These are phyloP conservation scores for Pichia cephalocereana DNA, from an alignment of 805 yeast genomes.

Conservation along the genomic window DNA sequence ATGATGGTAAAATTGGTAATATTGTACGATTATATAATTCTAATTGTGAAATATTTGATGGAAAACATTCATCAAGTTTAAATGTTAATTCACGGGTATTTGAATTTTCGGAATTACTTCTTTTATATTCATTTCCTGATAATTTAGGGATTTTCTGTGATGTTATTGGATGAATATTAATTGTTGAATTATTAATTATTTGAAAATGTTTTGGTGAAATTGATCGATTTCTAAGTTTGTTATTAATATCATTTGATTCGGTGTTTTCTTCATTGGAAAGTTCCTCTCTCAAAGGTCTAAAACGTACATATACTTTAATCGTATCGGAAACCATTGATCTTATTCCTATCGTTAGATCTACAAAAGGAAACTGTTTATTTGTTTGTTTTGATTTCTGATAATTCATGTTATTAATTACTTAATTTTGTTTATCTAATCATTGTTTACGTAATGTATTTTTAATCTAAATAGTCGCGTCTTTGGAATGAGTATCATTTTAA, in stretches of 20 bases:
- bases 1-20: conserved; percentile 54
- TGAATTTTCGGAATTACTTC: neutral
- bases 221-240: neutral
- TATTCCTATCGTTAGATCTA: too few relatives aligned
- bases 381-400: too few relatives aligned
- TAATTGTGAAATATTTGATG: conserved; percentile 38
- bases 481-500: too few relatives aligned
- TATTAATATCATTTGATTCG: neutral
- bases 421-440: too few relatives aligned
- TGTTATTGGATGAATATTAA: neutral
- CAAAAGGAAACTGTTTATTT: too few relatives aligned
- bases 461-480: too few relatives aligned
- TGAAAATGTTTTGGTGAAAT: neutral
- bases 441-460: too few relatives aligned
- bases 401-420: too few relatives aligned
- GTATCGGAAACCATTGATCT: neutral
- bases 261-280: too few relatives aligned
- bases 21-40: conserved; percentile 54
- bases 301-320: neutral
- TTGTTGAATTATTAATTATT: neutral
- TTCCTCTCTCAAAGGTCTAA: neutral
- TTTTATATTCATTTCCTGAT: neutral
- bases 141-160: neutral
- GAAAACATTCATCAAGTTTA: conserved; percentile 61
- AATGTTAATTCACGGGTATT: conserved; percentile 22